A percentile compares a stretch with the other conserved stretches of the same genome.
Evolutionary conservation across 2,329 filamentous ascomycete species (phyloP).

Genomic region (Malbranchea cinnamomea): DNA sequence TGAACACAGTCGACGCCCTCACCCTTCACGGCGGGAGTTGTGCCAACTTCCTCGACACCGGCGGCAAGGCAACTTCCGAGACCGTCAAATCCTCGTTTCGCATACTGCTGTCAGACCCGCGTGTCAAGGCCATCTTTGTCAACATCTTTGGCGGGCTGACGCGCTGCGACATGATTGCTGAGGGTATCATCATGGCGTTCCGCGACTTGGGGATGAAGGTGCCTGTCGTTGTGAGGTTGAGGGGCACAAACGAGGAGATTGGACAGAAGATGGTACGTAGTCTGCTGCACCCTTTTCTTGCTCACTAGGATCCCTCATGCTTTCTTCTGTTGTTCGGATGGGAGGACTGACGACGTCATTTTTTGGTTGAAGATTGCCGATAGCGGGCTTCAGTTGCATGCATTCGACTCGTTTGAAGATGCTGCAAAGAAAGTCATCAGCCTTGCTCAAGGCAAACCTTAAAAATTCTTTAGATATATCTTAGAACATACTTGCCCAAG

Average conservation of each 20-base stretch:
- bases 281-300: too few relatives aligned
- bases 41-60: slow-evolving; percentile 79
- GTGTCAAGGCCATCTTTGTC: slow-evolving; percentile 58
- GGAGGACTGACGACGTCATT: too few relatives aligned
- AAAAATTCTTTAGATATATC: not conserved
- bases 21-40: slow-evolving; percentile 50
- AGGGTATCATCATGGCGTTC: slow-evolving; percentile 59
- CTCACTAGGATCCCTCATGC: not conserved
- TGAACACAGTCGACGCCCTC: slow-evolving; percentile 80
- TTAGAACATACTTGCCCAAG: too few relatives aligned
- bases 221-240: slow-evolving; percentile 62
- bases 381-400: slow-evolving; percentile 52
- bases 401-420: slow-evolving; percentile 61
- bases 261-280: slow-evolving; percentile 47
- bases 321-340: not conserved
- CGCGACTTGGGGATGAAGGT: slow-evolving; percentile 49
- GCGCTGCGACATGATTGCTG: slow-evolving; percentile 67
- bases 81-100: slow-evolving; percentile 67
- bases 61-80: slow-evolving; percentile 70
- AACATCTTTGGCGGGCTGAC: slow-evolving; percentile 60
- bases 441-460: too few relatives aligned
- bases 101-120: slow-evolving; percentile 53
- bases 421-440: slow-evolving; percentile 53
- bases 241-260: slow-evolving; percentile 58
- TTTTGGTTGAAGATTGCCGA: slow-evolving; percentile 38